Conservation (phyloP, 139 green algal species). For the Ettlia oleoabundans region DNA sequence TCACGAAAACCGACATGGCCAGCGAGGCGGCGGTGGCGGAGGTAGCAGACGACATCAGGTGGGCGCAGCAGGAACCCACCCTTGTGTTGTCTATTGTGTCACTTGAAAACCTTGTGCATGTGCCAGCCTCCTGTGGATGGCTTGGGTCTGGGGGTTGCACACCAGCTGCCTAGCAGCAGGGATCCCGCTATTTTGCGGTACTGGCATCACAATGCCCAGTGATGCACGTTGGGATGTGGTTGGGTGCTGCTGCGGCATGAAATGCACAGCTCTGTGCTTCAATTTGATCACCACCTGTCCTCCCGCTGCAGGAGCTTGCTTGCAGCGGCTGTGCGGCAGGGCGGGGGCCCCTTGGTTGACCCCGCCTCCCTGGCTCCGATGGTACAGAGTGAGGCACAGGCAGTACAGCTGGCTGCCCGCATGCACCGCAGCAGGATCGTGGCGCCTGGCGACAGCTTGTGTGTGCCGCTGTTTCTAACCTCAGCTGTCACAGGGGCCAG, state of each 20-base stretch:
- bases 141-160: too few species aligned
- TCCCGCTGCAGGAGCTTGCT: slow-evolving; percentile 23
- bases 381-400: slow-evolving; percentile 25
- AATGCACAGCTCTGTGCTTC: too few species aligned
- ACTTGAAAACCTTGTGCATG: too few species aligned
- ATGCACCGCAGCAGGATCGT: slow-evolving; percentile 20
- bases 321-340: slow-evolving; percentile 8
- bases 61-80: too few species aligned
- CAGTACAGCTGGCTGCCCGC: slow-evolving; percentile 7
- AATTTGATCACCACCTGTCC: too few species aligned
- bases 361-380: slow-evolving; percentile 11
- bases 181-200: too few species aligned
- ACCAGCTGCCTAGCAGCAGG: too few species aligned
- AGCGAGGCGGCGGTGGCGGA: slow-evolving; percentile 6
- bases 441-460: background rate
- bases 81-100: too few species aligned
- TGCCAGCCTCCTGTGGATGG: too few species aligned
- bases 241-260: too few species aligned
- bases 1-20: slow-evolving; percentile 77
- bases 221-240: too few species aligned
- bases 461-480: slow-evolving; percentile 71
- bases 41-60: slow-evolving; percentile 13
- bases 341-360: background rate
- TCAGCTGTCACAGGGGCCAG: slow-evolving; percentile 70
- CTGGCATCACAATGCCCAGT: too few species aligned